Evolutionary conservation across 2,329 filamentous ascomycete species (phyloP).

Genomic region (Cladosporium sp.): DNA sequence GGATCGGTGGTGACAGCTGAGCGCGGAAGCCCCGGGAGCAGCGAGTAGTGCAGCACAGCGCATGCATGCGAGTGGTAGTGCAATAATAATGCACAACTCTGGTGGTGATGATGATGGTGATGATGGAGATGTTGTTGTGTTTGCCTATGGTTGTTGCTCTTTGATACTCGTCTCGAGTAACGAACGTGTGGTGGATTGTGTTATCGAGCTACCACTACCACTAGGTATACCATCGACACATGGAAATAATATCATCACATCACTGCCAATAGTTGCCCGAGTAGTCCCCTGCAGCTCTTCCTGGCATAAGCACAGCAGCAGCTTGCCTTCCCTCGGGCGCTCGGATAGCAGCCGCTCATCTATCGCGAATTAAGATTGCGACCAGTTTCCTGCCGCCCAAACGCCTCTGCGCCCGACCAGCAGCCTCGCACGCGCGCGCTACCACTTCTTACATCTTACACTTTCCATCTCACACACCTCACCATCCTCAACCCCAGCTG

Average conservation of each 20-base stretch:
- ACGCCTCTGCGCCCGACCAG: slow-evolving; percentile 1
- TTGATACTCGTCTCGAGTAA: neutral
- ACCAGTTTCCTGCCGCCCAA: slow-evolving; percentile 8
- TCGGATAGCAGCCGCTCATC: neutral
- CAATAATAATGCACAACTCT: neutral
- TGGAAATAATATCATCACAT: neutral
- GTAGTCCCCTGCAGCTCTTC: neutral
- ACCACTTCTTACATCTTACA: neutral
- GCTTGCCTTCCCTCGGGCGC: neutral
- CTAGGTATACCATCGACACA: neutral
- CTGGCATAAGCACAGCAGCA: neutral
- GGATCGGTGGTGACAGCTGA: neutral
- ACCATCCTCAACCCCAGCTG: slow-evolving; percentile 7
- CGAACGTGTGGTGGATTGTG: neutral
- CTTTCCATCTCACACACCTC: neutral
- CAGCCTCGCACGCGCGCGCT: neutral
- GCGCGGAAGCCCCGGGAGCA: neutral
- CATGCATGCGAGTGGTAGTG: neutral
- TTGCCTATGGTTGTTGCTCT: neutral
- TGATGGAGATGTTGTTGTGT: neutral
- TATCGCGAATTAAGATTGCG: slow-evolving; percentile 6
- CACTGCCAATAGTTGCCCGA: neutral
- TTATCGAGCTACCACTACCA: neutral
- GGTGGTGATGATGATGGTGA: neutral
- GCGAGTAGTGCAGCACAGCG: neutral